Base-by-base conservation (phyloP, 108 stramenopile species). In the Schizochytrium sp. region DNA sequence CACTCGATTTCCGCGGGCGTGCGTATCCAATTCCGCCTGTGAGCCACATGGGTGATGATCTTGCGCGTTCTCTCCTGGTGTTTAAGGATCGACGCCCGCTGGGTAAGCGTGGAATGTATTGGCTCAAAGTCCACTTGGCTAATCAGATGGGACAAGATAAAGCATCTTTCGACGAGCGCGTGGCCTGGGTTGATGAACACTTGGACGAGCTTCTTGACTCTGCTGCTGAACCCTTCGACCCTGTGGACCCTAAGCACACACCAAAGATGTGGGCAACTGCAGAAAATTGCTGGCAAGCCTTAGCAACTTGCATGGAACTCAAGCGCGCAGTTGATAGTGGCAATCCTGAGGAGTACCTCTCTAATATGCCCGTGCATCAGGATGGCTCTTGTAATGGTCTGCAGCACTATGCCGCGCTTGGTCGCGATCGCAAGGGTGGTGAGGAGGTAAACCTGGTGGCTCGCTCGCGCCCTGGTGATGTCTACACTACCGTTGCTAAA, bases 361-460 rank as follows among this genome's bases (percentile, higher is more conserved):
- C 96, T 87, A 91, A 91, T 41, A 90, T 99, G 44, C 98, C 98
- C 13, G 98, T 99, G 69, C 98, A 98, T 89, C 97, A 96, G 97
- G 99, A 99, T 90, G 97, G 99, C 28, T 97, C 98, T 10, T 99
- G 99, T 93, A 99, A 99, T 89, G 99, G 99, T 3, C 92, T 99
- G 72, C 99, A 99, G 90, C 99, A 99, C 93, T 99, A 99, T 90
- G 98, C 98, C 45, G 98, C 98, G 8, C 94, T 99, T 3, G 99
- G 99, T n/a, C 92, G 97, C 83, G 99, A 99, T 91, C 91, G 89
- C 12, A 94, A 93, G 1, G 99, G 99, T 47, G 99, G 97, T 12
- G 95, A 93, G 89, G 97, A 98, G 64, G 99, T 99, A 13, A 99
- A 99, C 89, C 94, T 99, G 28, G 93, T 97, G 58, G 93, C 95